Percentiles rank a stretch among this genome's conserved stretches.
These are phyloP conservation scores for Aspergillus latus DNA, from an alignment of 2,329 filamentous ascomycete genomes.

Conservation along the genomic window DNA sequence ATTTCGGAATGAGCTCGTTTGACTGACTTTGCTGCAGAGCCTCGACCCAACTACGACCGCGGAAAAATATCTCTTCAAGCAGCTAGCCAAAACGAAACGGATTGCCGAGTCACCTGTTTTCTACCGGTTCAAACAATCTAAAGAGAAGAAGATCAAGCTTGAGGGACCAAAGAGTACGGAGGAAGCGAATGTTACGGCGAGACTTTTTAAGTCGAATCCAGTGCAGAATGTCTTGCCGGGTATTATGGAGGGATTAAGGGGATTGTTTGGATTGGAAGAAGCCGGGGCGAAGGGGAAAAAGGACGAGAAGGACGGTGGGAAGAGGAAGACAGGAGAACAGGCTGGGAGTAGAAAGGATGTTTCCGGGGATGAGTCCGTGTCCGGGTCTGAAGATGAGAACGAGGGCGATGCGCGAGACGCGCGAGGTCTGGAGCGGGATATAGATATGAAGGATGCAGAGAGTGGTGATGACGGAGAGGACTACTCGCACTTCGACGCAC, in stretches of 20 bases:
- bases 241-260: slow-evolving; percentile 44
- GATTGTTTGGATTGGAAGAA: slow-evolving; percentile 39
- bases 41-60: slow-evolving; percentile 54
- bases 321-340: slow-evolving; percentile 3
- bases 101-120: slow-evolving; percentile 54
- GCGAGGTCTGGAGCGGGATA: slow-evolving; percentile 17
- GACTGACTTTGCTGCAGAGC: slow-evolving; percentile 31
- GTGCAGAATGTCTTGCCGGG: slow-evolving; percentile 56
- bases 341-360: background rate
- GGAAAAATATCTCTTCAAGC: slow-evolving; percentile 57
- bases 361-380: background rate
- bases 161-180: slow-evolving; percentile 46
- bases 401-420: slow-evolving; percentile 6
- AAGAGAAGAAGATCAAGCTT: slow-evolving; percentile 39
- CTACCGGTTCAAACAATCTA: slow-evolving; percentile 39
- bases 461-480: slow-evolving; percentile 32
- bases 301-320: background rate
- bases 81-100: slow-evolving; percentile 57
- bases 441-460: slow-evolving; percentile 27
- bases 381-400: background rate
- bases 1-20: too few relatives aligned
- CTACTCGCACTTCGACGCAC: slow-evolving; percentile 34
- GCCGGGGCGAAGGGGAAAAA: slow-evolving; percentile 10
- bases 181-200: slow-evolving; percentile 58
- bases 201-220: slow-evolving; percentile 60